Percentiles rank a stretch among this genome's conserved stretches.
These are phyloP conservation scores for Macrophomina phaseolina DNA, from an alignment of 2,329 filamentous ascomycete species.

Conservation along the genomic window DNA sequence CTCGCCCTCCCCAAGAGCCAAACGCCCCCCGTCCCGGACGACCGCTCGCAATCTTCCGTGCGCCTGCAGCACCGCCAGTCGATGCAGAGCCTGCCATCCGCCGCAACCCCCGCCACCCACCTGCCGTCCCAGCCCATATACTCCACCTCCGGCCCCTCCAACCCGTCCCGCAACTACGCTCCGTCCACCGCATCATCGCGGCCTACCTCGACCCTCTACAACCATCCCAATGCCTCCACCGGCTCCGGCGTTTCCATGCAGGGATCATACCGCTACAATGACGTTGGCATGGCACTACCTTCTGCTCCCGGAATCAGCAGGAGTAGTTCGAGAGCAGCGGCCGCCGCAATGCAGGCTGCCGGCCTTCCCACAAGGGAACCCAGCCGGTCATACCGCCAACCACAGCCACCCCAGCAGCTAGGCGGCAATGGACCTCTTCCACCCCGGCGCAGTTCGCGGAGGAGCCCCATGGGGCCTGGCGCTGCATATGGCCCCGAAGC, in stretches of 20 bases:
- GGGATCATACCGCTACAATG: conserved; percentile 53
- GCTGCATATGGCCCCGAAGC: conserved; percentile 66
- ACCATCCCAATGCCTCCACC: conserved; percentile 54
- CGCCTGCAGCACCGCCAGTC: conserved; percentile 50
- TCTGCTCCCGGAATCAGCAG: conserved; percentile 61
- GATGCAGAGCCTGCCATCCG: conserved; percentile 48
- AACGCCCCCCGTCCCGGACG: conserved; percentile 36
- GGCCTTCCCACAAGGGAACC: conserved; percentile 67
- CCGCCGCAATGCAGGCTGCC: conserved; percentile 63
- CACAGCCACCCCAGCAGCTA: conserved; percentile 59
- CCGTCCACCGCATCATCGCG: conserved; percentile 37
- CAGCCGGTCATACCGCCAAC: conserved; percentile 71
- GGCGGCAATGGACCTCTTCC: conserved; percentile 68
- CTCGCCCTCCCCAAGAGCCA: conserved; percentile 34
- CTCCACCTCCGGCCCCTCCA: conserved; percentile 35
- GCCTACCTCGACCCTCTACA: conserved; percentile 55
- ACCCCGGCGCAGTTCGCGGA: conserved; percentile 76
- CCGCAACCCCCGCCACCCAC: conserved; percentile 48
- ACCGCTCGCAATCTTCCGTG: conserved; percentile 35
- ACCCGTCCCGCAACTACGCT: conserved; percentile 37
- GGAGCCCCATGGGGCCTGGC: conserved; percentile 62
- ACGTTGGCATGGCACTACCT: conserved; percentile 46
- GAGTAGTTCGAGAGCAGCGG: conserved; percentile 67
- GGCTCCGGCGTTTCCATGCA: conserved; percentile 47
- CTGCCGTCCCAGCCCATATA: conserved; percentile 36